These are phyloP conservation scores for Omphalea diandra DNA, from an alignment of 441 rosid genomes.

Conservation along the genomic window DNA sequence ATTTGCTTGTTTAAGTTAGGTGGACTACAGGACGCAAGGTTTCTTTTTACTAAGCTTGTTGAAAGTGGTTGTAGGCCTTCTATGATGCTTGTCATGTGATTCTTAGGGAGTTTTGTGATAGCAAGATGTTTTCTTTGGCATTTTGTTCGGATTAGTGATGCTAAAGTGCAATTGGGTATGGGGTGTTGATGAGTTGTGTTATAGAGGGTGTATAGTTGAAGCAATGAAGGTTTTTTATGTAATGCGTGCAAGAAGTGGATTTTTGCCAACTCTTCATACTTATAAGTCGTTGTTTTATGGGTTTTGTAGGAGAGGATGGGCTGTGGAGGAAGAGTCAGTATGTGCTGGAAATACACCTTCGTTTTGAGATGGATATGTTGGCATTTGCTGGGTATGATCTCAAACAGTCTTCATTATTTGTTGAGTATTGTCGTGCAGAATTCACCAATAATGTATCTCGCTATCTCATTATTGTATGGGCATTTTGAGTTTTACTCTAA, in stretches of 20 bases:
- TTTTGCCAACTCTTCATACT: constrained; percentile 41
- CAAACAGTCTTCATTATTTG: constrained; percentile 13
- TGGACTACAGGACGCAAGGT: constrained; percentile 46
- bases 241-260: constrained; percentile 41
- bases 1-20: constrained; percentile 50
- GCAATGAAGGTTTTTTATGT: constrained; percentile 45
- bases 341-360: constrained; percentile 92
- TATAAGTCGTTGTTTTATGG: constrained; percentile 61
- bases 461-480: background rate
- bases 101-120: constrained; percentile 39
- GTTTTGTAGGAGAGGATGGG: constrained; percentile 49
- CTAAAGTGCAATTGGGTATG: constrained; percentile 36
- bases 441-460: background rate
- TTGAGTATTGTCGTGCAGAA: constrained; percentile 1
- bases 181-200: constrained; percentile 46
- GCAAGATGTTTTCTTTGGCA: constrained; percentile 37
- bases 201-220: constrained; percentile 47
- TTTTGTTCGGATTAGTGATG: constrained; percentile 30
- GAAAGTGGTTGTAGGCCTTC: constrained; percentile 32
- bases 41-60: constrained; percentile 42
- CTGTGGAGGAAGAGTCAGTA: constrained; percentile 47
- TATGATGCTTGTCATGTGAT: constrained; percentile 38
- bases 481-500: background rate
- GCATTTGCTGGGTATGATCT: constrained; percentile 92
- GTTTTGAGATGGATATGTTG: constrained; percentile 99